These are phyloP conservation scores for Arctium minus DNA, from an alignment of 129 eudicot species.

Conservation along the genomic window DNA sequence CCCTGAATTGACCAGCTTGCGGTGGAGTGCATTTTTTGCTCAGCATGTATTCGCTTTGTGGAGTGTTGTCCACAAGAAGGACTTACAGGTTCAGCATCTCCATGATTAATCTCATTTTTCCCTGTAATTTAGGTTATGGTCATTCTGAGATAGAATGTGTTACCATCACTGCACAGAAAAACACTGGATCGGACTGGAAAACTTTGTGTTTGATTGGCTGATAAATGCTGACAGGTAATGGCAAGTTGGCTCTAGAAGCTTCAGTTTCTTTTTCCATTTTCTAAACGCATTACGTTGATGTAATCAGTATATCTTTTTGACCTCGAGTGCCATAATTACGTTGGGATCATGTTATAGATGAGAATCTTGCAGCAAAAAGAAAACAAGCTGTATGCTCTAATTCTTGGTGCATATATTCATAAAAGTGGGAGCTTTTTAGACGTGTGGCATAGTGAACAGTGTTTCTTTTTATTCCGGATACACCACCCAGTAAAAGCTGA, in stretches of 20 bases:
- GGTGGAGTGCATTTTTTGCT: slow-evolving; percentile 98
- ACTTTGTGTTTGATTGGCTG: slow-evolving; percentile 98
- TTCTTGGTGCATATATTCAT: not conserved
- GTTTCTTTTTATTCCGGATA: not conserved
- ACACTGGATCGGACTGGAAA: slow-evolving; percentile 97
- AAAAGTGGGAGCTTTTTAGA: not conserved
- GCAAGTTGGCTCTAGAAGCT: slow-evolving; percentile 14
- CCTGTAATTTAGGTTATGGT: slow-evolving; percentile 3
- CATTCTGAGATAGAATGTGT: slow-evolving; percentile 1
- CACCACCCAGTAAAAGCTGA: not conserved
- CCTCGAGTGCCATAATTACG: not conserved
- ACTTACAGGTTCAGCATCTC: slow-evolving; percentile 71
- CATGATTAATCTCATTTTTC: slow-evolving; percentile 7
- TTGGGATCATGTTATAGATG: not conserved
- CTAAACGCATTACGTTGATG: slow-evolving; percentile 5
- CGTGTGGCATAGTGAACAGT: not conserved
- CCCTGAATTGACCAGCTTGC: slow-evolving; percentile 62
- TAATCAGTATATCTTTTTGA: not conserved
- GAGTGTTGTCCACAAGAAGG: slow-evolving; percentile 99
- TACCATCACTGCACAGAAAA: slow-evolving; percentile 54
- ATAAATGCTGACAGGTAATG: slow-evolving; percentile 96
- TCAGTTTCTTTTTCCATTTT: not conserved
- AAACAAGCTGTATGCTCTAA: not conserved
- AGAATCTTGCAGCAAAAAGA: not conserved
- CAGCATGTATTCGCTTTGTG: slow-evolving; percentile 97